Base-by-base conservation (phyloP, 2,329 filamentous ascomycete genomes). In the Phaeosphaeria sp. region DNA sequence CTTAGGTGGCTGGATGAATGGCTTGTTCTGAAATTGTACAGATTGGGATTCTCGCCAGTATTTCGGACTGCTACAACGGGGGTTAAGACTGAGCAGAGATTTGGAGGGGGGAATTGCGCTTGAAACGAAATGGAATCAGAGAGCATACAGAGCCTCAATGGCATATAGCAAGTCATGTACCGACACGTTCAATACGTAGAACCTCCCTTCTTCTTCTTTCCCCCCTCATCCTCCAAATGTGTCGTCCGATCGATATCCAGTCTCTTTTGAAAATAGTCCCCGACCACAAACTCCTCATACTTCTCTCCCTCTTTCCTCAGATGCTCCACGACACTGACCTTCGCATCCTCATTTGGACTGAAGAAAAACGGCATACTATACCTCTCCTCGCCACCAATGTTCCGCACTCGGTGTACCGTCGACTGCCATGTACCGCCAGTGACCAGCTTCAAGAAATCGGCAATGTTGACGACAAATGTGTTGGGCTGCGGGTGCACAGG, bases 361-460 rank as follows among this genome's bases (percentile, higher is more conserved):
- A 76, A 72, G 64, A 80, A 80, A 58, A 80, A 79, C 7, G 78
- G 79, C 55, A 79, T 62, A 30, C 77, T 79, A 55, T 79, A 80
- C 18, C 78, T 63, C 57, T 76, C 72, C 44, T 71, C 68, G 0
- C 78, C 77, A 0, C 74, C 75, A 41, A 68, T 70, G 56, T 80
- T 80, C 9, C 76, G 53, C 17, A 80, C 77, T 0, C 78, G 60
- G 56, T 80, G 78, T 9, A 80, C 78, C 6, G 78, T 80, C 6
- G 71, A 73, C 51, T 73, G 72, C 66, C 78, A 80, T 23, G 57
- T 67, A 0, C 75, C 78, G 1, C 79, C 78, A 15, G 77, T 78
- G n/a, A 78, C 75, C 25, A 78, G 55, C 54, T 79, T 78, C 6
- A 80, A 57, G 52, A 78, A 79, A 52, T 80, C 75, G 0, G 76